A percentile compares a stretch with the other conserved stretches of the same genome.
These are phyloP conservation scores for Hirschioporus abietinus DNA, from an alignment of 768 basidiomycete genomes.

Conservation along the genomic window DNA sequence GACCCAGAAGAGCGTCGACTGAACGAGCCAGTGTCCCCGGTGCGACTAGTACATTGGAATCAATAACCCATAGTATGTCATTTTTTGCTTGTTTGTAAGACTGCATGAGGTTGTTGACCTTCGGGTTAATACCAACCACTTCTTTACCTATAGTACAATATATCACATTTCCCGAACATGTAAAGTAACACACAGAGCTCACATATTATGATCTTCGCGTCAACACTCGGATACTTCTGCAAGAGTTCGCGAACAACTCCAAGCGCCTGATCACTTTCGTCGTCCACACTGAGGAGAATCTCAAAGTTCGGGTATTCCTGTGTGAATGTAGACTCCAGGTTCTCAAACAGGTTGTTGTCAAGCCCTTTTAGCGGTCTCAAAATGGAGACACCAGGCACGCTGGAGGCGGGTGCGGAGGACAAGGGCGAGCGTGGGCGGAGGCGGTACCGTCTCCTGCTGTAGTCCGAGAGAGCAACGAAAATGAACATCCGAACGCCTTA, in stretches of 20 bases:
- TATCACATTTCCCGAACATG: constrained; percentile 3
- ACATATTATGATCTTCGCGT: constrained; percentile 76
- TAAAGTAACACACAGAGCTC: constrained; percentile 15
- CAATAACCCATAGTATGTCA: constrained; percentile 94
- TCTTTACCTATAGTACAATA: constrained; percentile 56
- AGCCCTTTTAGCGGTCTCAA: constrained; percentile 92
- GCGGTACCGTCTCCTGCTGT: constrained; percentile 73
- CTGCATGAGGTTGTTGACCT: constrained; percentile 92
- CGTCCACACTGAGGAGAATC: constrained; percentile 87
- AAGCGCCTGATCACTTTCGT: constrained; percentile 85
- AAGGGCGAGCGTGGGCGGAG: constrained; percentile 58
- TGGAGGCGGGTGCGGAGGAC: constrained; percentile 36
- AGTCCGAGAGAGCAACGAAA: background rate
- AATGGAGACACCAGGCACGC: constrained; percentile 86
- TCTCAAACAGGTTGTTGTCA: constrained; percentile 94
- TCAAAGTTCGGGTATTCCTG: constrained; percentile 93
- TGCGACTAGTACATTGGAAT: constrained; percentile 85
- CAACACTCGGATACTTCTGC: constrained; percentile 69
- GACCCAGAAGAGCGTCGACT: constrained; percentile 63
- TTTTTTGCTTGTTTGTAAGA: constrained; percentile 76
- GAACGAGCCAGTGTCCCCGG: constrained; percentile 78
- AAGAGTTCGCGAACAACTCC: constrained; percentile 73
- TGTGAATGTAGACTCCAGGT: constrained; percentile 86
- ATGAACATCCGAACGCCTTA: constrained; percentile 3
- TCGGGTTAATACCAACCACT: constrained; percentile 88